Evolutionary conservation across 2,329 filamentous ascomycete species (phyloP).

Genomic region (Neurospora crassa): DNA sequence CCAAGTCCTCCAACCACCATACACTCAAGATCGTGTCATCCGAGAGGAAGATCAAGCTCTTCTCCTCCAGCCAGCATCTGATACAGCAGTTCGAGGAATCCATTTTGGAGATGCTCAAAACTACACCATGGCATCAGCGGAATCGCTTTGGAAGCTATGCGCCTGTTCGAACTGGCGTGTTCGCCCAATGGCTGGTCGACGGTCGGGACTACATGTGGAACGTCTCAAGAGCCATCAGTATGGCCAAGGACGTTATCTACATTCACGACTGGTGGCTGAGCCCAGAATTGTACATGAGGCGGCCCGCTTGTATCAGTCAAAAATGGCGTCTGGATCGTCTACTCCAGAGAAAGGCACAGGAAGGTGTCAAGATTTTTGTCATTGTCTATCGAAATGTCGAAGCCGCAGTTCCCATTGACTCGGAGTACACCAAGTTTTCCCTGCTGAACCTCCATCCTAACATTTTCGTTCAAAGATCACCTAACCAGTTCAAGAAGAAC

Average conservation of each 20-base stretch:
- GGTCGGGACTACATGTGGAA: conserved; percentile 99
- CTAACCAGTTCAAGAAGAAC: conserved; percentile 97
- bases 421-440: conserved; percentile 95
- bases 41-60: conserved; percentile 82
- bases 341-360: conserved; percentile 83
- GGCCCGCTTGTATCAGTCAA: conserved; percentile 90
- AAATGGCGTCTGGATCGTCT: conserved; percentile 94
- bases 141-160: conserved; percentile 93
- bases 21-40: conserved; percentile 81
- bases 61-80: conserved; percentile 83
- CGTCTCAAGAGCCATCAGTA: conserved; percentile 89
- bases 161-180: conserved; percentile 75
- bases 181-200: conserved; percentile 94
- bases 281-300: conserved; percentile 88
- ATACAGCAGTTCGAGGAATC: conserved; percentile 91
- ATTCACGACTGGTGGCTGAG: conserved; percentile 99
- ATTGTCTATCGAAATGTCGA: conserved; percentile 98
- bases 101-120: conserved; percentile 73
- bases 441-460: conserved; percentile 92
- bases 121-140: conserved; percentile 70
- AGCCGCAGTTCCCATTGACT: conserved; percentile 93
- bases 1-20: conserved; percentile 54
- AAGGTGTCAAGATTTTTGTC: conserved; percentile 95
- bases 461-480: conserved; percentile 89
- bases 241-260: conserved; percentile 95